Percentiles rank a stretch among this genome's conserved stretches.
Evolutionary conservation across 805 yeast species (phyloP).

Genomic region (Lipomyces yamadae): DNA sequence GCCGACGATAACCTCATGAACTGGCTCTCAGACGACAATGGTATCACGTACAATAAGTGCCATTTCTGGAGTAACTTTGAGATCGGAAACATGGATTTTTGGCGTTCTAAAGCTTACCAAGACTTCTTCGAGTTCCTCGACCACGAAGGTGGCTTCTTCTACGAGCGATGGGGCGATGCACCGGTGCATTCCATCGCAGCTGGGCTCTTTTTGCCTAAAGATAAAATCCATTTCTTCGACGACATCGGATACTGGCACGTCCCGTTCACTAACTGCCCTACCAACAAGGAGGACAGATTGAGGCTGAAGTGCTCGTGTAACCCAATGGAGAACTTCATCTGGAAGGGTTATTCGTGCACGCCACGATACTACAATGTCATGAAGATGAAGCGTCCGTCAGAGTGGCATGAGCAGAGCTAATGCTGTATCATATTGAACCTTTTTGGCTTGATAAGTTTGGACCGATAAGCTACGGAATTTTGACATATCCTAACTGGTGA

Average conservation of each 20-base stretch:
- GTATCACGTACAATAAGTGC: conserved; percentile 69
- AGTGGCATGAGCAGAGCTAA: conserved; percentile 37
- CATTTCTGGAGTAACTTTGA: conserved; percentile 86
- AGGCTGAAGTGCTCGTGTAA: conserved; percentile 65
- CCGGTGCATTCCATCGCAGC: conserved; percentile 73
- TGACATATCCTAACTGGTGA: not conserved
- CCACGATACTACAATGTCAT: conserved; percentile 44
- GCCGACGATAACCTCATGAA: conserved; percentile 67
- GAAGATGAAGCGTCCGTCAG: conserved; percentile 35
- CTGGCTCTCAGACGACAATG: conserved; percentile 72
- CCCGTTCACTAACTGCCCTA: conserved; percentile 65
- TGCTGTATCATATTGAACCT: not conserved
- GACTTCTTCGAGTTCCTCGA: conserved; percentile 63
- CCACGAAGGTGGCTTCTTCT: conserved; percentile 67
- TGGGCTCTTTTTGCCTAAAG: conserved; percentile 56
- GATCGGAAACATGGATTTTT: conserved; percentile 62
- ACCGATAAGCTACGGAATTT: not conserved
- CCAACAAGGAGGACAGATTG: conserved; percentile 54
- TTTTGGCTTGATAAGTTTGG: not conserved
- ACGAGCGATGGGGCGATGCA: conserved; percentile 82
- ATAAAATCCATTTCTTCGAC: conserved; percentile 62
- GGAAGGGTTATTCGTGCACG: conserved; percentile 51
- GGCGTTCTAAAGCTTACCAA: conserved; percentile 59
- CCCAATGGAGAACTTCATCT: conserved; percentile 47
- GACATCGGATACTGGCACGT: conserved; percentile 64